These are phyloP conservation scores for Otatea glauca DNA, from an alignment of 176 grass and related monocot species.

Conservation along the genomic window DNA sequence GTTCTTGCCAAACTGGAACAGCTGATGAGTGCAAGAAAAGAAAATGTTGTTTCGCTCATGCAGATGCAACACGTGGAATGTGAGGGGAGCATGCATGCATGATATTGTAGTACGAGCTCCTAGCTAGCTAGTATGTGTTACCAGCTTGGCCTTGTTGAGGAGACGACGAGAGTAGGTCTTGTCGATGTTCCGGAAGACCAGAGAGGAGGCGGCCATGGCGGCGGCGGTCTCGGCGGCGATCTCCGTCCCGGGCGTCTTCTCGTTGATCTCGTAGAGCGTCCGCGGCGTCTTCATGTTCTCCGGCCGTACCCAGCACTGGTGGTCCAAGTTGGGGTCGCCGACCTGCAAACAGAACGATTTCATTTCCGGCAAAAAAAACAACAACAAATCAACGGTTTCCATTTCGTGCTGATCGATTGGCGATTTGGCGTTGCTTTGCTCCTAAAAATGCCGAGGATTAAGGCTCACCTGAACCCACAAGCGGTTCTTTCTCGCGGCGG, in stretches of 20 bases:
- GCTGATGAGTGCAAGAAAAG: slow-evolving; percentile 32
- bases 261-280: slow-evolving; percentile 84
- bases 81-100: neutral
- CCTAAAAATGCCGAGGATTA: neutral
- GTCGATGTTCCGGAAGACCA: slow-evolving; percentile 66
- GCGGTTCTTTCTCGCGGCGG: slow-evolving; percentile 64
- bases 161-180: slow-evolving; percentile 62
- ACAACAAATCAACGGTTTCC: neutral
- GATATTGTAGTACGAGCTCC: neutral
- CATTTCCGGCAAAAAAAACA: neutral
- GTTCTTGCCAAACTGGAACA: slow-evolving; percentile 72
- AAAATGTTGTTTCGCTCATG: neutral
- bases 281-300: slow-evolving; percentile 91
- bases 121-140: slow-evolving; percentile 18
- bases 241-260: slow-evolving; percentile 73
- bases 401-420: neutral
- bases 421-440: no score
- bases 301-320: slow-evolving; percentile 89
- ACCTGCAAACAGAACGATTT: slow-evolving; percentile 51
- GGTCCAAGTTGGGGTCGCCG: slow-evolving; percentile 77
- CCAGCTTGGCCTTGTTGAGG: slow-evolving; percentile 94
- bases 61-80: neutral
- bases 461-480: slow-evolving; percentile 88
- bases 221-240: slow-evolving; percentile 93
- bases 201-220: slow-evolving; percentile 74